Evolutionary conservation across 2,329 filamentous ascomycete genomes (phyloP), one percentile per base, ranked within the genome.

Genomic region (Bimuria novae-zelandiae): DNA sequence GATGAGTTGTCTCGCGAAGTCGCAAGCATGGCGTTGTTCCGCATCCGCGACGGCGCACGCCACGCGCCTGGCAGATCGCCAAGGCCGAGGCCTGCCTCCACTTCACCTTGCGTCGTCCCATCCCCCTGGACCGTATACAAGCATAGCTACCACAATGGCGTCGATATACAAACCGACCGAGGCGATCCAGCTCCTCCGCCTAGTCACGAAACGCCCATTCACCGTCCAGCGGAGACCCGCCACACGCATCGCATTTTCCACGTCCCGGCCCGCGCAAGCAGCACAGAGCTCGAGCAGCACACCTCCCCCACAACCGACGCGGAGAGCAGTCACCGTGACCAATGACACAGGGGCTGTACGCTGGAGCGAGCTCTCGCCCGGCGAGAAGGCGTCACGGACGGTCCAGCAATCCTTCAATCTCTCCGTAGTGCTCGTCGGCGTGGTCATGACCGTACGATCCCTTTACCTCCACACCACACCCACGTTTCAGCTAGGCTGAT

Each of bases 371-470:
- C 82, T 97, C 2, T 91, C 87, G 0, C 78, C 77, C 0, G 78
- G 78, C 42, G 93, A 97, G 72, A 97, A 96, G 74, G 86, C 87
- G 2, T 89, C 88, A 21, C 84, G 93, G 33, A 89, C 91, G 7
- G 93, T 90, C 0, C 92, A 97, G 74, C 93, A 97, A 74, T 89
- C 88, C 14, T 88, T 96, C 78, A 97, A 97, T 75, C 85, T 96
- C 60, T 82, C 88, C 60, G 75, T 97, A 57, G 85, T 97, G 7
- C 62, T 91, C 1, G 79, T 87, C 7, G 93, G 93, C 22, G 76
- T 92, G 10, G 82, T 86, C 29, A 79, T 93, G 63, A 96, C 92
- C 30, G 89, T 91, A 80, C 57, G 81, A 63, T 32, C 25, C 8
- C 33, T 48, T 21, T 1, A 7, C 14, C 36, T 35, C 25, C 8